Percentiles rank a stretch among this genome's conserved stretches.
Evolutionary conservation across 208 protist species (phyloP).

Genomic region (Plasmodiophora brassicae): DNA sequence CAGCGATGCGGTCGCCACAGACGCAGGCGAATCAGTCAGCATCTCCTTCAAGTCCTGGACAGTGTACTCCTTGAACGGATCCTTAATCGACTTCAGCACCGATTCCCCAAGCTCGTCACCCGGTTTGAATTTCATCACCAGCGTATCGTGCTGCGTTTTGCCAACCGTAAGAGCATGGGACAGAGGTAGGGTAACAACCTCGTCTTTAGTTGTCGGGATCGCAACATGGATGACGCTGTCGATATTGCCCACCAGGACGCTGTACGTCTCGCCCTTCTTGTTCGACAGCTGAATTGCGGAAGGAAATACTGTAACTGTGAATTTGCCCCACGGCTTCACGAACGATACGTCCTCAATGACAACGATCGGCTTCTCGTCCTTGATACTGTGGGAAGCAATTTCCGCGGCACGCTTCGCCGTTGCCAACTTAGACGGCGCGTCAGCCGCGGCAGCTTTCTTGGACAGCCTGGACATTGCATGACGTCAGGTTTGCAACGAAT

Average conservation of each 20-base stretch:
- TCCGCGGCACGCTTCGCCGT: not conserved
- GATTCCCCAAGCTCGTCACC: not conserved
- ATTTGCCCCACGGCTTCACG: not conserved
- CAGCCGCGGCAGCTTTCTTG: not conserved
- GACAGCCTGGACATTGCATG: not conserved
- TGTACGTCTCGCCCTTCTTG: not conserved
- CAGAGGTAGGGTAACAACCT: not conserved
- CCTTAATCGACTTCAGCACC: not conserved
- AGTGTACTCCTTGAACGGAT: not conserved
- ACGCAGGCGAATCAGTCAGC: not conserved
- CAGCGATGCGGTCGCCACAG: not conserved
- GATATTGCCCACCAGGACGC: conserved; percentile 3
- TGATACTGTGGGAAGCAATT: not conserved
- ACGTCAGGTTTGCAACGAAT: not conserved
- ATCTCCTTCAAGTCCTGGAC: not conserved
- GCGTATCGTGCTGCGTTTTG: not conserved
- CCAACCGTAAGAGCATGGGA: not conserved
- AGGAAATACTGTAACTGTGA: not conserved
- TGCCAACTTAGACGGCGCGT: not conserved
- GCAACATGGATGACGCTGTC: not conserved
- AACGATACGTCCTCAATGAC: not conserved
- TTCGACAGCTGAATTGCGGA: not conserved
- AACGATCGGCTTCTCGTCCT: not conserved
- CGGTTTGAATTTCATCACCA: not conserved
- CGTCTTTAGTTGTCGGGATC: not conserved